These are phyloP conservation scores for Salicornia ramosissima DNA, from an alignment of 148 eudicot species.

Conservation along the genomic window DNA sequence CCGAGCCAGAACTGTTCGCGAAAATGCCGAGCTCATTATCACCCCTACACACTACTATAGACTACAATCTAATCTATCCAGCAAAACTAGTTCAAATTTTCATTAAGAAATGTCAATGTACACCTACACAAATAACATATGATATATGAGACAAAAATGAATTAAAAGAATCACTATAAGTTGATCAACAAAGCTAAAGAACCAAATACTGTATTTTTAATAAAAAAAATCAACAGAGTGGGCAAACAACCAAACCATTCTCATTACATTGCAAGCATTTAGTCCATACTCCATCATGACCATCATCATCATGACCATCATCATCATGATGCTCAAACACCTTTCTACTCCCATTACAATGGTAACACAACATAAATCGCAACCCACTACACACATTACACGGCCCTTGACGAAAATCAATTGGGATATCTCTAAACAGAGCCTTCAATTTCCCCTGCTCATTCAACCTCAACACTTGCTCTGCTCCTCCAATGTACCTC, in stretches of 20 bases:
- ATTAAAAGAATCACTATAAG: conserved; percentile 4
- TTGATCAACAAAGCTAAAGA: neutral
- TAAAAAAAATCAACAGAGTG: conserved; percentile 40
- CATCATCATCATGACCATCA: neutral
- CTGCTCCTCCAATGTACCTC: conserved; percentile 82
- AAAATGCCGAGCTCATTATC: too few relatives aligned
- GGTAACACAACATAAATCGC: conserved; percentile 58
- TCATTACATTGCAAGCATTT: conserved; percentile 77
- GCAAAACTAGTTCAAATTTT: neutral
- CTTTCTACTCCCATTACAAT: conserved; percentile 70
- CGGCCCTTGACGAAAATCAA: conserved; percentile 36
- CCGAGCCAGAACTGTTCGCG: too few relatives aligned
- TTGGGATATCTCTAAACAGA: conserved; percentile 52
- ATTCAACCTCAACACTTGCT: conserved; percentile 52
- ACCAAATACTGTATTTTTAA: neutral
- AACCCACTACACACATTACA: conserved; percentile 70
- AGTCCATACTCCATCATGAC: conserved; percentile 13
- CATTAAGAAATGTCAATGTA: neutral
- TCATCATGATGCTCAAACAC: conserved; percentile 19
- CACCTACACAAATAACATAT: conserved; percentile 1
- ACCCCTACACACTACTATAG: too few relatives aligned
- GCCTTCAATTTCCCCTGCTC: conserved; percentile 58
- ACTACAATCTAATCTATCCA: neutral
- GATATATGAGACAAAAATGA: neutral
- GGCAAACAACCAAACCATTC: conserved; percentile 84